These are phyloP conservation scores for Saposhnikovia divaricata DNA, from an alignment of 129 eudicot genomes.

Conservation along the genomic window DNA sequence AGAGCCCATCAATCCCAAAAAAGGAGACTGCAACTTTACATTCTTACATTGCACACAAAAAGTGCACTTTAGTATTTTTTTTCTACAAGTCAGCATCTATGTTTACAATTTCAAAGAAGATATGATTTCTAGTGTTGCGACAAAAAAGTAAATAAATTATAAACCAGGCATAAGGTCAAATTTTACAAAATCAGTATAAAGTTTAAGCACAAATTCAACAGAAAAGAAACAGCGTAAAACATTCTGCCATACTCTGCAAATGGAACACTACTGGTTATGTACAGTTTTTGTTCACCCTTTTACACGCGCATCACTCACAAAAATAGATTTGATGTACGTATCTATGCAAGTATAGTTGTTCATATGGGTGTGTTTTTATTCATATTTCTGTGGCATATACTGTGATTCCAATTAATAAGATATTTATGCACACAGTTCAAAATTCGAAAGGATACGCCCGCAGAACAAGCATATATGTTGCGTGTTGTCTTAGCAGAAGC, in stretches of 20 bases:
- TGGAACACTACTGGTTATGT: not conserved
- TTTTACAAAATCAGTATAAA: not conserved
- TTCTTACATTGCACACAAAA: not conserved
- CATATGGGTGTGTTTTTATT: not conserved
- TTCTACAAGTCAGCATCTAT: not conserved
- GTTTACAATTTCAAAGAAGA: not conserved
- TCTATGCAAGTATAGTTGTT: not conserved
- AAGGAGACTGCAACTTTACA: not conserved
- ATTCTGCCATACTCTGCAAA: not conserved
- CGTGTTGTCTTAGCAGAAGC: not conserved
- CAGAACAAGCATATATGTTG: not conserved
- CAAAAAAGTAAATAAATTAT: not conserved
- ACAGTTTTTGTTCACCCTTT: not conserved
- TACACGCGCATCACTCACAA: not conserved
- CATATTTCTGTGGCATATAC: not conserved
- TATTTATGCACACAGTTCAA: too few species aligned
- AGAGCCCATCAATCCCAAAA: not conserved
- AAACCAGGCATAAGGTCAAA: not conserved
- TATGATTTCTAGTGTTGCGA: not conserved
- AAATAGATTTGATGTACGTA: not conserved
- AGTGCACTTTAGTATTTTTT: not conserved
- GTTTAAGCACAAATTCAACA: not conserved
- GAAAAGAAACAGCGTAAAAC: not conserved
- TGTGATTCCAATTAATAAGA: not conserved
- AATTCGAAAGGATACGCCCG: too few species aligned